These are phyloP conservation scores for Sordariomycetes sp. DNA, from an alignment of 2,329 filamentous ascomycete genomes.

Conservation along the genomic window DNA sequence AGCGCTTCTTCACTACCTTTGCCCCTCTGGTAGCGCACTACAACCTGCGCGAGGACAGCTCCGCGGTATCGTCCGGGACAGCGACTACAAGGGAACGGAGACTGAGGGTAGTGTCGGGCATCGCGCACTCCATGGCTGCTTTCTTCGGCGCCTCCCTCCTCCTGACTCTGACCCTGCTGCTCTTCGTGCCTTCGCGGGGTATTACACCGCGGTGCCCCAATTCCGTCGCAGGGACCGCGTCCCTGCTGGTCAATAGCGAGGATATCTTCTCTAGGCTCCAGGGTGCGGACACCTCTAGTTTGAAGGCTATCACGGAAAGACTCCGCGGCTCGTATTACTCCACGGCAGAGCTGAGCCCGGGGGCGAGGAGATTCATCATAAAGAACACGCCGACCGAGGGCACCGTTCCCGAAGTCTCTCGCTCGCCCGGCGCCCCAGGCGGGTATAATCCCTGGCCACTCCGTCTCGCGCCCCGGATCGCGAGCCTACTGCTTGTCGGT, in stretches of 20 bases:
- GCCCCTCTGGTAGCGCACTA: neutral
- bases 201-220: conserved; percentile 15
- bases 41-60: neutral
- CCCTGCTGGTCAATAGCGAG: conserved; percentile 12
- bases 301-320: conserved; percentile 10
- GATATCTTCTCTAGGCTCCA: conserved; percentile 11
- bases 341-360: conserved; percentile 6
- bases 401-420: neutral
- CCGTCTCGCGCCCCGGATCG: conserved; percentile 6
- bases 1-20: neutral
- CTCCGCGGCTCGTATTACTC: conserved; percentile 16
- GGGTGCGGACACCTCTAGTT: conserved; percentile 11
- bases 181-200: conserved; percentile 12
- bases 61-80: neutral
- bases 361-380: neutral
- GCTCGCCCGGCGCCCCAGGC: conserved; percentile 6
- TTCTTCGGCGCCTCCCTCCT: conserved; percentile 11
- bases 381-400: conserved; percentile 2
- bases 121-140: conserved; percentile 12
- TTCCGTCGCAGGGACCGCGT: conserved; percentile 13
- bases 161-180: conserved; percentile 12
- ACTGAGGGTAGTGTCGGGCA: conserved; percentile 9
- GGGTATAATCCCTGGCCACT: conserved; percentile 14
- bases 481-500: conserved; percentile 8
- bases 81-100: neutral